Base-by-base conservation (phyloP, 768 basidiomycete species). In the Tricholoma furcatifolium region DNA sequence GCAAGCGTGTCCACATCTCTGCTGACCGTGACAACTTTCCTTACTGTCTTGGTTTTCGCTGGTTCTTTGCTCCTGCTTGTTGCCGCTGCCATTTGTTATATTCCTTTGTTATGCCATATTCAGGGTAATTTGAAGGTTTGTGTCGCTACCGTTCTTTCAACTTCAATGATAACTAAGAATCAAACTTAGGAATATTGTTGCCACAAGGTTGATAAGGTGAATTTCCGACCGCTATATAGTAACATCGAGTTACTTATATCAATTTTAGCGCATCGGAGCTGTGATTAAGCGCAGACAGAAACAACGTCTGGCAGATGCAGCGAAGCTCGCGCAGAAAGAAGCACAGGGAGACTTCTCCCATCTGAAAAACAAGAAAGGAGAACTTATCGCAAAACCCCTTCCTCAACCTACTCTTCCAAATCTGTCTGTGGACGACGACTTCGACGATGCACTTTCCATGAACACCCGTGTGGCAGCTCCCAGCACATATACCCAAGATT, bases 131-230 rank as follows among this genome's bases (percentile, higher is more conserved):
- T 99, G 47, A 99, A 99, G 87, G 91, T 87, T 57, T 53, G 71
- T 56, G 30, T 32, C 15, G 36, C 27, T 31, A 41, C 43, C 12
- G 31, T 46, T n/a, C 8, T 36, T n/a, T 4, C 2, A 30, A 10
- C 48, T 34, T 31, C 35, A 31, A 45, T 47, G 31, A 12, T 43
- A 50, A 30, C 43, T 52, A 24, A 54, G 60, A 34, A n/a, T 18
- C 4, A 27, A 45, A 44, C 12, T 34, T 58, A 92, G 87, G 96
- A 99, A 79, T 98, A 97, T 72, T 92, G 91, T 70, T 98, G 95
- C 67, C 93, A 98, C 76, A 97, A 98, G 70, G 93, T 98, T 45
- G 96, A 99, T 76, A 98, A 98, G 83, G 91, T 92, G 65, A 51
- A 63, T 9, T 30, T 27, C 20, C 10, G 17, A 34, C 8, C 35